These are phyloP conservation scores for Amanita molliuscula DNA, from an alignment of 768 basidiomycete species.

Conservation along the genomic window DNA sequence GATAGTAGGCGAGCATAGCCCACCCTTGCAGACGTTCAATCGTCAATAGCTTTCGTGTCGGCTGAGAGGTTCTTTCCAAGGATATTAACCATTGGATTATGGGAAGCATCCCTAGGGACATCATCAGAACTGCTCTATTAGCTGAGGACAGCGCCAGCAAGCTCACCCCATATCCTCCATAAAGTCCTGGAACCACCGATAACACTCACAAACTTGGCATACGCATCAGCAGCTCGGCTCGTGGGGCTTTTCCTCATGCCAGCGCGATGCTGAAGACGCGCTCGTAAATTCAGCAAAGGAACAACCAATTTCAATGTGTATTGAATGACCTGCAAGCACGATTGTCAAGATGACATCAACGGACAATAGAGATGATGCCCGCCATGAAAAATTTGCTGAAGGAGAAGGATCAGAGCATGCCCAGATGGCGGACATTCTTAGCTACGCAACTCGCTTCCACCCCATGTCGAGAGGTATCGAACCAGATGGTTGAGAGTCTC, in stretches of 20 bases:
- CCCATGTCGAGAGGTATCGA: constrained; percentile 74
- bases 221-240: constrained; percentile 43
- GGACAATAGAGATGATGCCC: not conserved
- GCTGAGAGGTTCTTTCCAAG: constrained; percentile 60
- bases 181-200: constrained; percentile 63
- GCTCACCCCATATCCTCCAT: constrained; percentile 70
- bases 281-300: constrained; percentile 57
- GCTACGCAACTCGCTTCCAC: constrained; percentile 72
- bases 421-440: not conserved
- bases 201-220: constrained; percentile 41
- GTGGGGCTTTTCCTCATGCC: constrained; percentile 44
- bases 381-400: constrained; percentile 72
- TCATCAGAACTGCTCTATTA: not conserved
- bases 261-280: constrained; percentile 54
- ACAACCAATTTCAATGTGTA: constrained; percentile 62
- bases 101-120: constrained; percentile 52
- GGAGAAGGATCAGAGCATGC: constrained; percentile 7
- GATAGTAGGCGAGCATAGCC: constrained; percentile 74
- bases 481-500: constrained; percentile 63
- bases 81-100: constrained; percentile 75
- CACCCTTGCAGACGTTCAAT: constrained; percentile 76
- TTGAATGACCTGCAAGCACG: constrained; percentile 48
- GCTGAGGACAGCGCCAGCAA: not conserved
- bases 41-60: constrained; percentile 58
- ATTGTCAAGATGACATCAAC: not conserved